These are phyloP conservation scores for Stachybotrys chlorohalonatus DNA, from an alignment of 2,329 filamentous ascomycete genomes.

Conservation along the genomic window DNA sequence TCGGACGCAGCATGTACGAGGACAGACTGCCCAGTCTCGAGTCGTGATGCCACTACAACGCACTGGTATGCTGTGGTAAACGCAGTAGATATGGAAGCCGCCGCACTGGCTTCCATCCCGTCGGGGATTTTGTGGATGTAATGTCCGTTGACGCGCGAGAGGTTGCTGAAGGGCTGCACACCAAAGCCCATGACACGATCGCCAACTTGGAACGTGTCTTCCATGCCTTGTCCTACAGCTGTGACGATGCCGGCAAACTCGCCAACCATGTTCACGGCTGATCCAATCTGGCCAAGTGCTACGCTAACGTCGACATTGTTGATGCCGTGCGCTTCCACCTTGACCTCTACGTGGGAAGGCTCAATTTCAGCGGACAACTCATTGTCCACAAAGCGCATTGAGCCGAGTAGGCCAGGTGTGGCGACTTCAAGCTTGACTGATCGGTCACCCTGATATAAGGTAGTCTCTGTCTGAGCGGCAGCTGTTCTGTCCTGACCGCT, in stretches of 20 bases:
- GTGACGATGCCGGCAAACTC: background rate
- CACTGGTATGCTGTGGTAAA: conserved; percentile 4
- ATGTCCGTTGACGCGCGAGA: background rate
- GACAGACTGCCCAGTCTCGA: conserved; percentile 11
- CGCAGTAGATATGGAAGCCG: background rate
- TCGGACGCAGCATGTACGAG: conserved; percentile 13
- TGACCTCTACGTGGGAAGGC: background rate
- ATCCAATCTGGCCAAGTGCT: background rate
- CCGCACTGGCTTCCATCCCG: background rate
- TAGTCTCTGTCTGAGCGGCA: background rate
- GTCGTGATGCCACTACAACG: conserved; percentile 14
- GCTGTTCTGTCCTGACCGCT: background rate
- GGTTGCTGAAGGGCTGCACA: background rate
- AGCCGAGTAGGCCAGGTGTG: background rate
- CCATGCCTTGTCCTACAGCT: background rate
- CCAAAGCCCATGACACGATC: conserved; percentile 4
- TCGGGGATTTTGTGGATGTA: background rate
- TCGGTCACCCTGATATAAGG: background rate
- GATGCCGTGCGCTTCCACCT: background rate
- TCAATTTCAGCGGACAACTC: background rate
- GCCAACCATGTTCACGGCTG: background rate
- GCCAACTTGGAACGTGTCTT: background rate
- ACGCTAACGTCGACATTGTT: background rate
- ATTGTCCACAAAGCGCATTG: background rate
- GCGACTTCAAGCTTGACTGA: background rate